Evolutionary conservation across 345 rosid genomes (phyloP), one percentile per base, ranked within the genome.

Genomic region (Eutrema yunnanense): DNA sequence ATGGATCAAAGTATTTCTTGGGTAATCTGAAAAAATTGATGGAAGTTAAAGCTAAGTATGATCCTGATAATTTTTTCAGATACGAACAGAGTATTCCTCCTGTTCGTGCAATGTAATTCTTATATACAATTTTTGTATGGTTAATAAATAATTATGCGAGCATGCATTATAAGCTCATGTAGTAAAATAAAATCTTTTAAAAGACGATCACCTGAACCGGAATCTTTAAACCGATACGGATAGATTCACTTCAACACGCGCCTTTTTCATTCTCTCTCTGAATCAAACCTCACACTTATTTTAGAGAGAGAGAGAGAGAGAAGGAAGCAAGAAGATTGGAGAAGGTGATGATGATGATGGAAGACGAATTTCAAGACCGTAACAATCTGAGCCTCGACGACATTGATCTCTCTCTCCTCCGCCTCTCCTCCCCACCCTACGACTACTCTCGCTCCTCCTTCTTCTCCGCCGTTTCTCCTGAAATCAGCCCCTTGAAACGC

Each of bases 341-440:
- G 65, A 56, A 3, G 61, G 40, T 5, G 74, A 73, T 13, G 67
- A 74, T 67, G 79, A 44, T 44, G 57, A 14, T 11, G 51, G 50
- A 36, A 68, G 54, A 74, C 0, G 51, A 56, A 22, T 49, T 56
- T 19, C 36, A 47, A 47, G 60, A 65, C 0, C 66, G 54, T 58
- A 41, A 49, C 61, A 67, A 68, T 14, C 62, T 61, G 6, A 75
- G 16, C 65, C 32, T 68, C 65, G 40, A 75, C 37, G 79, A 76
- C 59, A 69, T 62, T 47, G 79, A 76, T 47, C 71, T 76, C 22
- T 69, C 79, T 62, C 79, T 69, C 60, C 79, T 76, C 65, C 60
- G 71, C 9, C 71, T 76, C 61, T 29, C 70, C n/a, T 76, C 79
- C 0, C 71, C 79, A n/a, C 79, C 75, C 3, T 54, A 50, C 60